A percentile compares a stretch with the other conserved stretches of the same genome.
phyloP scores from a whole-genome alignment of 805 yeast species.

The Starmera quercuum region DNA sequence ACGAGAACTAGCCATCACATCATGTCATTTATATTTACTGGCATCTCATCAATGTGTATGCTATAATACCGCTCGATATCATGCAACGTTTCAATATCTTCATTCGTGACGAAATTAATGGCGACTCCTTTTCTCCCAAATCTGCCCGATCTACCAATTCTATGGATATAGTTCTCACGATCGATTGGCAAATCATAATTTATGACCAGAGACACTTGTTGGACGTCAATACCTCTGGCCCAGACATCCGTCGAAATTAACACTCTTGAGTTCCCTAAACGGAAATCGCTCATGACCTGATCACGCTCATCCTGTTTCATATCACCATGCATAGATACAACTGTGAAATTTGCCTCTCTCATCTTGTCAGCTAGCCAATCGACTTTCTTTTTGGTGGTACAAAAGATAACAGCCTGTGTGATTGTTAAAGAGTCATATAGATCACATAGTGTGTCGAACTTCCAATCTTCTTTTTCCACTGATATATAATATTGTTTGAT shows the following conservation, averaged over 20 bases:
- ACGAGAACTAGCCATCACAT: conserved; percentile 5
- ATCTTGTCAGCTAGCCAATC: conserved; percentile 82
- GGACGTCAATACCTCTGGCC: conserved; percentile 99
- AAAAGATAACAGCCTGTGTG: conserved; percentile 96
- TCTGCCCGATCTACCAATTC: conserved; percentile 97
- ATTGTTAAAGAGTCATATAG: conserved; percentile 90
- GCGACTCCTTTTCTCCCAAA: conserved; percentile 99
- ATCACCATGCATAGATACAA: conserved; percentile 95
- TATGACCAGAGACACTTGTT: conserved; percentile 92
- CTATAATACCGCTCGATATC: conserved; percentile 71
- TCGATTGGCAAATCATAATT: conserved; percentile 92
- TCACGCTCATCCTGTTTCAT: conserved; percentile 95
- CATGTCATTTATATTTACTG: conserved; percentile 57
- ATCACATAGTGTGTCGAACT: conserved; percentile 91
- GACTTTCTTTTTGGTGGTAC: conserved; percentile 94
- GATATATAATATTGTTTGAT: conserved; percentile 87
- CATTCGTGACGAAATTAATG: conserved; percentile 81
- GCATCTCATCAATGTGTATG: conserved; percentile 71
- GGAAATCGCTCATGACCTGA: conserved; percentile 89
- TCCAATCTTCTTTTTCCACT: conserved; percentile 90
- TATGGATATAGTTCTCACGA: conserved; percentile 92
- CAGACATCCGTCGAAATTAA: conserved; percentile 93
- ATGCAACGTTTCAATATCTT: conserved; percentile 66
- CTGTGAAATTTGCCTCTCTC: conserved; percentile 78
- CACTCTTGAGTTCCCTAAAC: conserved; percentile 88